Evolutionary conservation across 1,284 basidiomycete species (phyloP).

Genomic region (Boletellus deceptivus): DNA sequence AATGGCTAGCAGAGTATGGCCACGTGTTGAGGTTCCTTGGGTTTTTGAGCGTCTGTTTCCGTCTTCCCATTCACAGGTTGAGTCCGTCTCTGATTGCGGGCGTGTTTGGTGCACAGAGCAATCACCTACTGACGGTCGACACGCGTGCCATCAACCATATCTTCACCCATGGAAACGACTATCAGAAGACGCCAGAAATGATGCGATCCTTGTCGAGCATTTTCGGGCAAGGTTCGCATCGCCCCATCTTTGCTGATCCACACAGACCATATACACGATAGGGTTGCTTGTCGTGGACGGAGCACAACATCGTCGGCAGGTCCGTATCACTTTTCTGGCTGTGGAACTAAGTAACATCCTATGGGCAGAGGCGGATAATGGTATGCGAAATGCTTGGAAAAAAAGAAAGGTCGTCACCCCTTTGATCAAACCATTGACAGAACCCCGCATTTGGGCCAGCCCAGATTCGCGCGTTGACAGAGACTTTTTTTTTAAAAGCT

Average conservation of each 20-base stretch:
- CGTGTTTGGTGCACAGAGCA: not conserved
- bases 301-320: conserved; percentile 28
- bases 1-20: conserved; percentile 58
- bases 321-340: not conserved
- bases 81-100: not conserved
- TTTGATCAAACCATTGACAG: conserved; percentile 27
- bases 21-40: conserved; percentile 46
- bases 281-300: conserved; percentile 26
- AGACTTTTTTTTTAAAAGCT: conserved; percentile 55
- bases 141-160: conserved; percentile 38
- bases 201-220: conserved; percentile 22
- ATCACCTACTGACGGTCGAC: conserved; percentile 35
- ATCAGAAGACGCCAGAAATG: conserved; percentile 33
- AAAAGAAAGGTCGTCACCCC: no score
- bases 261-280: not conserved
- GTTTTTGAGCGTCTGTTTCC: conserved; percentile 44
- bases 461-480: conserved; percentile 54
- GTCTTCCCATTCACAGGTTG: not conserved
- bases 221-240: conserved; percentile 31
- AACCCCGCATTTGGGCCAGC: conserved; percentile 60
- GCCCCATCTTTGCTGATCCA: not conserved
- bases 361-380: conserved; percentile 28
- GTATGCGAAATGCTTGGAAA: conserved; percentile 3
- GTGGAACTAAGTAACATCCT: not conserved
- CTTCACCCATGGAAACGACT: conserved; percentile 37